Evolutionary conservation across 768 basidiomycete species (phyloP).

Genomic region (Amanita phalloides): DNA sequence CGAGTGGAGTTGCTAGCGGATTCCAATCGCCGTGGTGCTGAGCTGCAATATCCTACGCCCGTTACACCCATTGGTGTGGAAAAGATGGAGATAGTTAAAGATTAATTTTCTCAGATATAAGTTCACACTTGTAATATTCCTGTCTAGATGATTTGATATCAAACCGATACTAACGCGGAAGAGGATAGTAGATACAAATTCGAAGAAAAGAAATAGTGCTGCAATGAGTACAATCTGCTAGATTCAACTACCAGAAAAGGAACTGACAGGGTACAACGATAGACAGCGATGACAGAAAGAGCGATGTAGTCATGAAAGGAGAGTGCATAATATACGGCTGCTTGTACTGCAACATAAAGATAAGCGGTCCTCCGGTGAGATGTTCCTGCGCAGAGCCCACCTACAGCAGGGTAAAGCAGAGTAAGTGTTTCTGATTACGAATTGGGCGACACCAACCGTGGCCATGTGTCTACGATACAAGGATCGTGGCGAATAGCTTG

Average conservation of each 20-base stretch:
- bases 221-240: slow-evolving; percentile 6
- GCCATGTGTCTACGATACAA: background rate
- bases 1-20: background rate
- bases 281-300: slow-evolving; percentile 3
- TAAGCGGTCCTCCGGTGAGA: background rate
- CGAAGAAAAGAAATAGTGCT: slow-evolving; percentile 1
- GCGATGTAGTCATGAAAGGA: background rate
- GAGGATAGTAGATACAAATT: slow-evolving; percentile 1
- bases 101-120: background rate
- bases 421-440: background rate
- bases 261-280: slow-evolving; percentile 1
- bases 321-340: slow-evolving; percentile 2
- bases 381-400: background rate
- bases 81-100: background rate
- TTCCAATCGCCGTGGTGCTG: background rate
- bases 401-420: background rate
- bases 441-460: background rate
- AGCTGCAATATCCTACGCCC: slow-evolving; percentile 3
- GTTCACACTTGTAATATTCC: background rate
- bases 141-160: slow-evolving; percentile 1
- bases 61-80: slow-evolving; percentile 4
- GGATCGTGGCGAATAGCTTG: background rate
- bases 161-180: background rate
- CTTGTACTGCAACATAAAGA: slow-evolving; percentile 4
- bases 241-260: slow-evolving; percentile 4